Evolutionary conservation across 2,329 filamentous ascomycete genomes (phyloP).

Genomic region (Penicillium sp.): DNA sequence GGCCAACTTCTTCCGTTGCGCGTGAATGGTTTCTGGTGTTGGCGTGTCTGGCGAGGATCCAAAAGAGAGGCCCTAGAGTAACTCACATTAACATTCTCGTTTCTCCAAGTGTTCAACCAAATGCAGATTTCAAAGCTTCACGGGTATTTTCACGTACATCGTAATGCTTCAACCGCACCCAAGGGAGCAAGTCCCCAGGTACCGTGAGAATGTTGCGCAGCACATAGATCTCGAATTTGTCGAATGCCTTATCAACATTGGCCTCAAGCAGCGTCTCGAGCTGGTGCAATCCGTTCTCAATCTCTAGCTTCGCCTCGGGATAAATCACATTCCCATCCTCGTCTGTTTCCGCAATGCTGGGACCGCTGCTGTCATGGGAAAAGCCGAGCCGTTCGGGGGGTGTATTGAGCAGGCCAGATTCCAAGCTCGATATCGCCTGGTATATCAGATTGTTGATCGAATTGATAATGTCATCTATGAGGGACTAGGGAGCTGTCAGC

Average conservation of each 20-base stretch:
- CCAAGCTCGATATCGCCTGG: conserved; percentile 82
- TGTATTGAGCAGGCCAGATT: conserved; percentile 73
- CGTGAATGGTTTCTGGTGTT: conserved; percentile 66
- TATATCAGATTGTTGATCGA: conserved; percentile 91
- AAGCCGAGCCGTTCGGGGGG: conserved; percentile 81
- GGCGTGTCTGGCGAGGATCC: conserved; percentile 43
- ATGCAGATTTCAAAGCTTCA: not conserved
- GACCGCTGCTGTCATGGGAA: conserved; percentile 50
- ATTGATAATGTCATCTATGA: conserved; percentile 98
- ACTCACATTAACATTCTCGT: not conserved
- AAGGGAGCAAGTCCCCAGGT: conserved; percentile 68
- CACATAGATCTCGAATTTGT: conserved; percentile 85
- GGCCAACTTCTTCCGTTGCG: conserved; percentile 70
- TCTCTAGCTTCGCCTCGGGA: conserved; percentile 63
- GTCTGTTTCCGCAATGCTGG: conserved; percentile 48
- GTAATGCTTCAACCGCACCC: conserved; percentile 83
- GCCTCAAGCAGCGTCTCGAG: conserved; percentile 78
- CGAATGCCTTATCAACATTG: conserved; percentile 80
- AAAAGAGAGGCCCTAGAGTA: conserved; percentile 40
- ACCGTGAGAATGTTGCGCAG: conserved; percentile 80
- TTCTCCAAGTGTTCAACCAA: not conserved
- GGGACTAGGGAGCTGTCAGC: conserved; percentile 57
- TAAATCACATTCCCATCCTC: conserved; percentile 47
- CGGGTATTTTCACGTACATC: conserved; percentile 52
- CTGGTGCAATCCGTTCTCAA: conserved; percentile 84